A percentile compares a stretch with the other conserved stretches of the same genome.
Conservation (phyloP, 352 stramenopile genomes). For the Pythium utonaiense region DNA sequence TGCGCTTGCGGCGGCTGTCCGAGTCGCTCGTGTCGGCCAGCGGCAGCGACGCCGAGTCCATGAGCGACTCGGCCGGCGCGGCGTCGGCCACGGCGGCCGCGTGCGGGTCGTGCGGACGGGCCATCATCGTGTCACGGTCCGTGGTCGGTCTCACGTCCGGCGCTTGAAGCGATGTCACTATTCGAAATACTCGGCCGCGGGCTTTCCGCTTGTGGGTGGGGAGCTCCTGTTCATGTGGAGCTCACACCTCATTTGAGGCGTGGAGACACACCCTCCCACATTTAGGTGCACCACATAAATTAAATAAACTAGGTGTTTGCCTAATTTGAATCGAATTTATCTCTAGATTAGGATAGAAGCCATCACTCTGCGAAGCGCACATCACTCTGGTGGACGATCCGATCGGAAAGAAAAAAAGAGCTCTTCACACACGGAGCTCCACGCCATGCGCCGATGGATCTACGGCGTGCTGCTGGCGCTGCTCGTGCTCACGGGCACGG, state of each 20-base stretch:
- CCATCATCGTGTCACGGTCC: constrained; percentile 1
- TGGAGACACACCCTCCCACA: neutral
- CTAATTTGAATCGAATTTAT: neutral
- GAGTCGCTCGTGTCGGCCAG: constrained; percentile 36
- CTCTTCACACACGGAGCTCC: neutral
- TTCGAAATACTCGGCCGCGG: too few species aligned
- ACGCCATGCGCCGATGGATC: constrained; percentile 15
- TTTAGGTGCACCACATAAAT: constrained; percentile 5
- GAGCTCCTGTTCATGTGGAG: constrained; percentile 8
- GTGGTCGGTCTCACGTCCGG: neutral
- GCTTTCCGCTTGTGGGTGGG: too few species aligned
- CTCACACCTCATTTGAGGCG: constrained; percentile 23
- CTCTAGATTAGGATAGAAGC: neutral
- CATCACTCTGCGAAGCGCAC: neutral
- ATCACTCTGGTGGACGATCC: too few species aligned
- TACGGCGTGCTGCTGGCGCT: constrained; percentile 13
- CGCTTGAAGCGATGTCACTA: constrained; percentile 2
- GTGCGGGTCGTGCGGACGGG: neutral
- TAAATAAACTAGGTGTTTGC: neutral
- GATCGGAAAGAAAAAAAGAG: too few species aligned
- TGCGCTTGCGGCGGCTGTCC: constrained; percentile 33
- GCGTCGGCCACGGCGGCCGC: neutral
- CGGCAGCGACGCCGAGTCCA: constrained; percentile 32
- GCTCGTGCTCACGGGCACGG: constrained; percentile 4
- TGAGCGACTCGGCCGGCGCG: constrained; percentile 27